Evolutionary conservation across 805 yeast species (phyloP).

Genomic region (Citeromyces matritensis): DNA sequence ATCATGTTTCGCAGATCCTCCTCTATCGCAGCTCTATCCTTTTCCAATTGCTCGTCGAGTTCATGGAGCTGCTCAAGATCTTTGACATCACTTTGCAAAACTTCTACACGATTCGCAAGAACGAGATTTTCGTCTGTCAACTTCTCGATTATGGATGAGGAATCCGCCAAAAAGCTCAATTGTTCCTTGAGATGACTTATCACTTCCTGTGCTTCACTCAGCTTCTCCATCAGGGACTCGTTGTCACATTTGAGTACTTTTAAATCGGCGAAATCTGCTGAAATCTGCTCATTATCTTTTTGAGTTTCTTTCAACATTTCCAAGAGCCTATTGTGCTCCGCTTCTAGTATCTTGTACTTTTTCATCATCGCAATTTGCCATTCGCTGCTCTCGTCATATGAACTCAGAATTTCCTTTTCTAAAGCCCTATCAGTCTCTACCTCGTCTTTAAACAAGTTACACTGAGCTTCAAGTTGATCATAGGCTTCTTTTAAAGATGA

Average conservation of each 20-base stretch:
- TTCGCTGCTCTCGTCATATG: conserved; percentile 2
- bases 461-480: conserved; percentile 15
- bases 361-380: conserved; percentile 3
- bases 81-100: conserved; percentile 19
- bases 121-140: conserved; percentile 18
- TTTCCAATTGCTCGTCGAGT: conserved; percentile 34
- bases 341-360: conserved; percentile 1
- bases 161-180: conserved; percentile 12
- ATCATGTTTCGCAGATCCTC: conserved; percentile 24
- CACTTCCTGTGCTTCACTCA: conserved; percentile 3
- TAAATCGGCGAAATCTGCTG: not conserved
- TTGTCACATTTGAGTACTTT: not conserved
- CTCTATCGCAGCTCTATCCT: conserved; percentile 25
- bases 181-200: conserved; percentile 13
- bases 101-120: conserved; percentile 16
- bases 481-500: conserved; percentile 14
- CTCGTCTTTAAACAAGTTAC: conserved; percentile 18
- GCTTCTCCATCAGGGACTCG: conserved; percentile 6
- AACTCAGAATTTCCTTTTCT: conserved; percentile 15
- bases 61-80: conserved; percentile 34
- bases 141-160: conserved; percentile 16
- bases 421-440: conserved; percentile 19
- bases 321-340: conserved; percentile 8
- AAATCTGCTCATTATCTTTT: not conserved
- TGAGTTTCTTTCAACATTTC: conserved; percentile 5